A percentile compares a stretch with the other conserved stretches of the same genome.
These are phyloP conservation scores for Phlebiopsis flavidoalba DNA, from an alignment of 768 basidiomycete genomes.

Conservation along the genomic window DNA sequence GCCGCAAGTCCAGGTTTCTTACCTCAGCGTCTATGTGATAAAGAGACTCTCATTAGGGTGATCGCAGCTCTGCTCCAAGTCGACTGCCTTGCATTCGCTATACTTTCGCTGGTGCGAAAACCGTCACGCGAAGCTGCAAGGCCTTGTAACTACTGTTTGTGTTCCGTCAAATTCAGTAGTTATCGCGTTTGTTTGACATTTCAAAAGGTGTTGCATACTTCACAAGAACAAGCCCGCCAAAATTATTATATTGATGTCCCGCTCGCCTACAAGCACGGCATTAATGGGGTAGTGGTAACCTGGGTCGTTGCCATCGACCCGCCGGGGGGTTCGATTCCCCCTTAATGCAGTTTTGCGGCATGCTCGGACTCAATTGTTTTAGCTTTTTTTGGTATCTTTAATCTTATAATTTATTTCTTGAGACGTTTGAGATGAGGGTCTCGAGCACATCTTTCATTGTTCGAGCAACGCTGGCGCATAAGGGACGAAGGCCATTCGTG, in stretches of 20 bases:
- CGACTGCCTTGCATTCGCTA: no score
- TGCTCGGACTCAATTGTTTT: background rate
- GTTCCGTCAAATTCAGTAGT: no score
- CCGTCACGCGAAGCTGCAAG: no score
- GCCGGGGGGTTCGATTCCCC: slow-evolving; percentile 84
- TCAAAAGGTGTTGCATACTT: background rate
- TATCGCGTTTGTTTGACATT: slow-evolving; percentile 5
- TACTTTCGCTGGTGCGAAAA: no score
- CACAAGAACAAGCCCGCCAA: background rate
- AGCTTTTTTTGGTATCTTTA: background rate
- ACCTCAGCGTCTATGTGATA: background rate
- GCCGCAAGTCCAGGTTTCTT: background rate
- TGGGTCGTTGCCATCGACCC: slow-evolving; percentile 43
- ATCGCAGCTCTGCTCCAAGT: background rate
- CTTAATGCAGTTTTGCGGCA: slow-evolving; percentile 55
- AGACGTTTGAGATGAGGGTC: no score
- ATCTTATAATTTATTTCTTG: background rate
- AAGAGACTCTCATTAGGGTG: background rate
- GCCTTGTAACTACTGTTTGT: no score
- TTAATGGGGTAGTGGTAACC: slow-evolving; percentile 14
- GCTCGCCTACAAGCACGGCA: background rate
- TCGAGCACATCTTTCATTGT: no score
- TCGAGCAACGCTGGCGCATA: no score
- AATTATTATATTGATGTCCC: background rate
- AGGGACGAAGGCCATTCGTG: background rate